Percentiles rank a stretch among this genome's conserved stretches.
phyloP scores from a whole-genome alignment of 148 eudicot species.

The Euryodendron excelsum region DNA sequence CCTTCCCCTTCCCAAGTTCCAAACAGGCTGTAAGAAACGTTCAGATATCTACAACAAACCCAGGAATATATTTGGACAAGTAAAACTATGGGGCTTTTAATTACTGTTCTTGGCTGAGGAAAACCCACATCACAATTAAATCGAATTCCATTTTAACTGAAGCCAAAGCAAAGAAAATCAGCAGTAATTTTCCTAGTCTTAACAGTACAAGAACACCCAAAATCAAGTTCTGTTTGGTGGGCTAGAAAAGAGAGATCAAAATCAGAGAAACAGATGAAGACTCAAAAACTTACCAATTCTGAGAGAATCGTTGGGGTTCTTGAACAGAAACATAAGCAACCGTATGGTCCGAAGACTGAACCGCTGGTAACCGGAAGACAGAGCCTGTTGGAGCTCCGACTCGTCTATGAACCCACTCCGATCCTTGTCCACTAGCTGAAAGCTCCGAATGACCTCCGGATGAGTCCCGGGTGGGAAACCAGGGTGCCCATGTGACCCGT shows the following conservation, averaged over 20 bases:
- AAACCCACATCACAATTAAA: no score
- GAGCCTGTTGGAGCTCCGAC: conserved; percentile 54
- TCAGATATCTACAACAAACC: no score
- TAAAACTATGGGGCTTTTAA: no score
- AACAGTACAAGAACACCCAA: no score
- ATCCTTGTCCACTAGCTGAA: conserved; percentile 71
- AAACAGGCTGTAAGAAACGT: no score
- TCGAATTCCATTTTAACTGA: no score
- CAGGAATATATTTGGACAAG: no score
- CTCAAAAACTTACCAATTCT: conserved; percentile 36
- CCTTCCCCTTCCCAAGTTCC: no score
- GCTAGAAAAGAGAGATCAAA: neutral
- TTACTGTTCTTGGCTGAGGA: no score
- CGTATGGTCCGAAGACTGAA: conserved; percentile 62
- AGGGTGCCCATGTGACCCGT: conserved; percentile 24
- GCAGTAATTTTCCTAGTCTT: no score
- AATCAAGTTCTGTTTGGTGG: neutral
- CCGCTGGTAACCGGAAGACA: conserved; percentile 46
- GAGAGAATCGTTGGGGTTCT: conserved; percentile 39
- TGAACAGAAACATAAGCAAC: conserved; percentile 60
- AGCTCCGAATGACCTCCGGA: conserved; percentile 70
- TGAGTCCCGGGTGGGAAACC: conserved; percentile 64
- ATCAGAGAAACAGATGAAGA: neutral
- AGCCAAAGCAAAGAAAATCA: no score
- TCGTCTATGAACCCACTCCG: conserved; percentile 66